Base-by-base conservation (phyloP, 2,329 filamentous ascomycete species). In the Lizonia empirigonia region DNA sequence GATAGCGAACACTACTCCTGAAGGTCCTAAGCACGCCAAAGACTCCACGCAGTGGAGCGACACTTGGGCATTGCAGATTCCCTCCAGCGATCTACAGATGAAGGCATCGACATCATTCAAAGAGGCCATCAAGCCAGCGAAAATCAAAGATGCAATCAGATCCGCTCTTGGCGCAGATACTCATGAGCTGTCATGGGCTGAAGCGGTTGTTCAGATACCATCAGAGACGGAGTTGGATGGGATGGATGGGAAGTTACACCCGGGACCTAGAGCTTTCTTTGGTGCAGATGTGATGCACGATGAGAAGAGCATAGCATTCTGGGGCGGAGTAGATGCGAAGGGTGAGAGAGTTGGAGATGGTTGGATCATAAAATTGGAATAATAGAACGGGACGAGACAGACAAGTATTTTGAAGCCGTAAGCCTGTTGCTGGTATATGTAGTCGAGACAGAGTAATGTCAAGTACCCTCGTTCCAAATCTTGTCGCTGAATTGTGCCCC, bases 21-120 rank as follows among this genome's bases (percentile, higher is more conserved):
- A 60, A 23, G 54, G 60, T 27, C 38, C 36, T 6, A 50, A 53
- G 39, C 19, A 53, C 8, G 26, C 58, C 10, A 30, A 59, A 23
- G 35, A 63, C 18, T 34, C 62, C 15, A 67, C 63, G 7, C 65
- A 67, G 35, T 76, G 73, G 65, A 73, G 70, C 46, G 76, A 77
- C 49, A 69, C 74, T n/a, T 77, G 76, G 76, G 73, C 68, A 0
- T 69, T 76, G n/a, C 76, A 78, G 48, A 67, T 77, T 6, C 74
- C 72, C 1, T 76, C 75, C 5, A 70, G 65, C 42, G 52, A 67
- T 33, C 45, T 71, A 7, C 59, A 64, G 6, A 51, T 65, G 6
- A 65, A 65, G 20, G 48, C 59, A 3, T 56, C 58, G 0, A 55
- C 62, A 22, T 56, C 47, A 12, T 39, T 69, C 24, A 65, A 64